Conservation (phyloP, 768 basidiomycete genomes). For the Boletus huronensis region DNA sequence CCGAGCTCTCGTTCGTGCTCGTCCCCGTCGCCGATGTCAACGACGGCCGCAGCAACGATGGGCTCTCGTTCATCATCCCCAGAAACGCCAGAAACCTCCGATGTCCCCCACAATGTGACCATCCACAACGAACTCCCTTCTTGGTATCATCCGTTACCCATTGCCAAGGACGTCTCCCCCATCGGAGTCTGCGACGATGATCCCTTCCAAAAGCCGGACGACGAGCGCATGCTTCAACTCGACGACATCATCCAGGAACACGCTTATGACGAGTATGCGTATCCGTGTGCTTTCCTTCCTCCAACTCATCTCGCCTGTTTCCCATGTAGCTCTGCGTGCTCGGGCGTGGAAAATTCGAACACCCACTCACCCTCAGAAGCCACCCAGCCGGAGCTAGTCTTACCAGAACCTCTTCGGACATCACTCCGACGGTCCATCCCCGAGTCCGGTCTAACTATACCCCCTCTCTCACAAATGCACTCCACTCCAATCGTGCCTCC, state of each 20-base stretch:
- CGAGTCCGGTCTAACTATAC: constrained; percentile 32
- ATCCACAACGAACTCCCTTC: constrained; percentile 50
- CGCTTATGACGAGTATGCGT: constrained; percentile 70
- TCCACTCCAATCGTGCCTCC: constrained; percentile 66
- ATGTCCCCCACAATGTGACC: constrained; percentile 46
- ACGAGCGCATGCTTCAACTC: constrained; percentile 57
- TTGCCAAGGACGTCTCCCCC: constrained; percentile 38
- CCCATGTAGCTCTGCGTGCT: constrained; percentile 18
- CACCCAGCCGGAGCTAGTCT: constrained; percentile 35
- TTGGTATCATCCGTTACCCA: constrained; percentile 54
- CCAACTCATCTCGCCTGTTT: neutral
- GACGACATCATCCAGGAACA: constrained; percentile 74
- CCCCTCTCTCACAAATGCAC: constrained; percentile 39
- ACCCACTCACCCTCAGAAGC: constrained; percentile 23
- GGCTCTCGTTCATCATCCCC: constrained; percentile 73
- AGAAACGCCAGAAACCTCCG: constrained; percentile 60
- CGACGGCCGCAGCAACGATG: constrained; percentile 48
- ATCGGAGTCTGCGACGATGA: constrained; percentile 45
- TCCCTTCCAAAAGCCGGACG: constrained; percentile 45
- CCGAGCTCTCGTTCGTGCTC: constrained; percentile 6
- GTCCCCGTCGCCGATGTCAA: constrained; percentile 44
- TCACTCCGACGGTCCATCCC: constrained; percentile 28
- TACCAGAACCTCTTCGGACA: constrained; percentile 31
- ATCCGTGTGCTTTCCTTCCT: constrained; percentile 6
- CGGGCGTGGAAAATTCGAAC: constrained; percentile 18